Conservation (phyloP, 2,329 filamentous ascomycete species). For the Didymella sp. region DNA sequence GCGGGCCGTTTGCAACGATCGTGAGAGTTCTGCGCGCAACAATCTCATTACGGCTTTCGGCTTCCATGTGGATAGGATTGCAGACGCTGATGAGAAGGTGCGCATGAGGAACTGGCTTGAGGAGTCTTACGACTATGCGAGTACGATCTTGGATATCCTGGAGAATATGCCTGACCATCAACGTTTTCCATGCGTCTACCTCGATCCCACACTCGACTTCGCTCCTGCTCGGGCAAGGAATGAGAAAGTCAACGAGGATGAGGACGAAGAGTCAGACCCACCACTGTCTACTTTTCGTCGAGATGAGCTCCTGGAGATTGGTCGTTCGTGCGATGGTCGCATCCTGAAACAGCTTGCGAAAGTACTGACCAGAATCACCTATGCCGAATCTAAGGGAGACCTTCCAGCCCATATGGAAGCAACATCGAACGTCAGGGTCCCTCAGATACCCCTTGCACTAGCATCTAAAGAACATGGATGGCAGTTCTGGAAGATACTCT, state of each 20-base stretch:
- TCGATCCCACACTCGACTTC: slow-evolving; percentile 57
- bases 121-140: slow-evolving; percentile 59
- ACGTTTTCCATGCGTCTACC: slow-evolving; percentile 57
- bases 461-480: slow-evolving; percentile 45
- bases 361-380: slow-evolving; percentile 57
- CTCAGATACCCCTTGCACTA: slow-evolving; percentile 56
- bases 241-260: slow-evolving; percentile 21
- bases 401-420: slow-evolving; percentile 55
- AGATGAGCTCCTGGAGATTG: slow-evolving; percentile 60
- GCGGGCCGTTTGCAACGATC: slow-evolving; percentile 59
- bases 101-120: slow-evolving; percentile 59
- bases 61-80: slow-evolving; percentile 49
- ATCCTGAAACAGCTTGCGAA: slow-evolving; percentile 58
- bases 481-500: slow-evolving; percentile 58
- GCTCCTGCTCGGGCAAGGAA: slow-evolving; percentile 9
- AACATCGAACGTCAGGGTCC: slow-evolving; percentile 41
- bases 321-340: slow-evolving; percentile 58
- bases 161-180: slow-evolving; percentile 48
- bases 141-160: slow-evolving; percentile 53
- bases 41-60: slow-evolving; percentile 55
- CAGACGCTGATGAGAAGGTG: slow-evolving; percentile 42
- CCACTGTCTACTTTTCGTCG: slow-evolving; percentile 52
- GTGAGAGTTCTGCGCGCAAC: slow-evolving; percentile 52
- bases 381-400: slow-evolving; percentile 50
- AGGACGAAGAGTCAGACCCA: slow-evolving; percentile 24